Base-by-base conservation (phyloP, 495 filamentous ascomycete species). In the Parathielavia appendiculata region DNA sequence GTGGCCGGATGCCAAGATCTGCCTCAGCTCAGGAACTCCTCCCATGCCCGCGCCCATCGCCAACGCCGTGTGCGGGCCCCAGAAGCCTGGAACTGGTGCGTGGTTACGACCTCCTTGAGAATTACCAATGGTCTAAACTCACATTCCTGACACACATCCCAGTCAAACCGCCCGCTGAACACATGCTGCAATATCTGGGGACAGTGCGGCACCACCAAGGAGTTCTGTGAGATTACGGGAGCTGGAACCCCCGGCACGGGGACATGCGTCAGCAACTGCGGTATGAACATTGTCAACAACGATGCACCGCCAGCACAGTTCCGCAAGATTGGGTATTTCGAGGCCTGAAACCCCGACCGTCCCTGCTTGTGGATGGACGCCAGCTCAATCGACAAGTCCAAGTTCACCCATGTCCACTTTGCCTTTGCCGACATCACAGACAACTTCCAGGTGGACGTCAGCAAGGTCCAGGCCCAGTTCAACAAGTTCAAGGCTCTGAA, bases 211-310 rank as follows among this genome's bases (percentile, higher is more conserved):
- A 78, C 63, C 4, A 78, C 71, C 0, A 26, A 34, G 0, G 77
- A 81, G 1, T 82, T 80, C 58, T 84, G 80, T 54, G 72, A 58
- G 10, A 62, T 62, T 10, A 60, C 65, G 9, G 44, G 32, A 26
- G 71, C 64, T 10, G 75, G 73, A 1, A 63, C 69, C 1, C 77
- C 77, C 0, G 66, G 62, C 32, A 71, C 64, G 0, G 70, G 76
- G 57, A 75, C 75, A 12, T 82, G 79, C 65, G 75, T 79, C 34
- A 76, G 66, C 19, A 77, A 76, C 63, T 82, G 78, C 58, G 79
- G 76, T 9, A 72, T 61, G 8, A 59, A 73, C 8, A 68, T 80
- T 13, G 64, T 67, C 20, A 70, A 56, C 11, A 22, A 19, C 26
- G 11, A 20, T 5, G 22, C 26, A 3, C 19, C 62, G 2, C 61